Evolutionary conservation across 1,284 basidiomycete genomes (phyloP).

Genomic region (Leccinum pachyderme): DNA sequence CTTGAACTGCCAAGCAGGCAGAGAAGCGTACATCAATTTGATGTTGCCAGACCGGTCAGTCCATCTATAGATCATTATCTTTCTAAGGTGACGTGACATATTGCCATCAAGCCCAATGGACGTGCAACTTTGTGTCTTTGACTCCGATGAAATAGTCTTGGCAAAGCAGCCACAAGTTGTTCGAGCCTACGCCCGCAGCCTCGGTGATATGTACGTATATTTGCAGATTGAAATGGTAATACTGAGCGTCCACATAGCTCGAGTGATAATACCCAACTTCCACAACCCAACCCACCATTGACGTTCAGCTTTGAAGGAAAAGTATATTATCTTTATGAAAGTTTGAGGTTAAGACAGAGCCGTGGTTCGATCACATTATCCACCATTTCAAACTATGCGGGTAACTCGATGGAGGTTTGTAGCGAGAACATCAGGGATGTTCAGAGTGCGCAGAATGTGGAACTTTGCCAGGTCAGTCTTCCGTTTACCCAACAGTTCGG

Average conservation of each 20-base stretch:
- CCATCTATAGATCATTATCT: constrained; percentile 1
- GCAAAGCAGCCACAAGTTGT: constrained; percentile 43
- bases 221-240: background rate
- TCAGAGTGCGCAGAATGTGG: constrained; percentile 52
- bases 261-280: constrained; percentile 24
- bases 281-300: constrained; percentile 54
- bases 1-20: constrained; percentile 21
- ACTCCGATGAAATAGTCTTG: constrained; percentile 30
- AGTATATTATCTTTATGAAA: constrained; percentile 51
- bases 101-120: constrained; percentile 46
- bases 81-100: constrained; percentile 19
- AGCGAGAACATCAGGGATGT: constrained; percentile 52
- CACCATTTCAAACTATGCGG: background rate
- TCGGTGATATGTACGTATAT: constrained; percentile 47
- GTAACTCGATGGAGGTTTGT: constrained; percentile 24
- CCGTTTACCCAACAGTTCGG: background rate
- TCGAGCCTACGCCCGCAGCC: constrained; percentile 39
- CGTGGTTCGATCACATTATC: constrained; percentile 28
- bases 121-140: constrained; percentile 43
- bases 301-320: constrained; percentile 39
- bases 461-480: constrained; percentile 52
- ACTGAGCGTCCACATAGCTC: constrained; percentile 24
- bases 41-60: constrained; percentile 60
- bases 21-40: constrained; percentile 40
- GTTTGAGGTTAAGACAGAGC: constrained; percentile 50